Conservation (phyloP, 352 stramenopile species). For the Aphanomyces stellatus region DNA sequence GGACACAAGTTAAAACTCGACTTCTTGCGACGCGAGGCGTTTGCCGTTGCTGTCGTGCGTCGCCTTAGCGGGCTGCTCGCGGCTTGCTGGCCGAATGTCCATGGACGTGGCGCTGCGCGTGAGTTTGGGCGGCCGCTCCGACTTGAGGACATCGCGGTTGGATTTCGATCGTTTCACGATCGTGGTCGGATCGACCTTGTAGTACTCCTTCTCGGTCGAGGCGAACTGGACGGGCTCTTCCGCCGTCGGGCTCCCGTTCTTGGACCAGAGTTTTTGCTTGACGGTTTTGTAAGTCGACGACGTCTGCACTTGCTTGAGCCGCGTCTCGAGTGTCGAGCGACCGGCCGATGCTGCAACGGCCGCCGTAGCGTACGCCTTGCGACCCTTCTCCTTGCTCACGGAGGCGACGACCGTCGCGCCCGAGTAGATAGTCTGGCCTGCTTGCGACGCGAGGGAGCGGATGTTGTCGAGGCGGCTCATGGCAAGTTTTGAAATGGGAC, state of each 20-base stretch:
- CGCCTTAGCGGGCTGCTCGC: no score
- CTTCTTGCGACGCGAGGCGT: neutral
- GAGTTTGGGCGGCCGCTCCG: neutral
- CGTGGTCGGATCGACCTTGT: conserved; percentile 6
- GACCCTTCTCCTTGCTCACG: conserved; percentile 16
- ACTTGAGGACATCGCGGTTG: neutral
- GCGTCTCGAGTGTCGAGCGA: conserved; percentile 9
- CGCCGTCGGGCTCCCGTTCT: neutral
- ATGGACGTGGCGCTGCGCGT: neutral
- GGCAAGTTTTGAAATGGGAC: neutral
- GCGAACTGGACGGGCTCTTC: neutral
- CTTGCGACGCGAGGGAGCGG: conserved; percentile 8
- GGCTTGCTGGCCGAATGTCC: no score
- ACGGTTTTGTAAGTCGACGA: conserved; percentile 12
- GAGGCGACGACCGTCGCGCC: neutral
- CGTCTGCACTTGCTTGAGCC: conserved; percentile 9
- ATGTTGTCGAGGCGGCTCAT: conserved; percentile 15
- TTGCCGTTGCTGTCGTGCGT: neutral
- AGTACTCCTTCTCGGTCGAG: conserved; percentile 19
- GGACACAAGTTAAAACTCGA: conserved; percentile 5
- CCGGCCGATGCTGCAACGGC: conserved; percentile 11
- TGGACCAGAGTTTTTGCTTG: conserved; percentile 11
- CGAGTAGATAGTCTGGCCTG: neutral
- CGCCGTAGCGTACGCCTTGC: conserved; percentile 1
- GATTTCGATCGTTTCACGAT: conserved; percentile 13